Base-by-base conservation (phyloP, 1,284 basidiomycete species). In the Tremellales sp. region DNA sequence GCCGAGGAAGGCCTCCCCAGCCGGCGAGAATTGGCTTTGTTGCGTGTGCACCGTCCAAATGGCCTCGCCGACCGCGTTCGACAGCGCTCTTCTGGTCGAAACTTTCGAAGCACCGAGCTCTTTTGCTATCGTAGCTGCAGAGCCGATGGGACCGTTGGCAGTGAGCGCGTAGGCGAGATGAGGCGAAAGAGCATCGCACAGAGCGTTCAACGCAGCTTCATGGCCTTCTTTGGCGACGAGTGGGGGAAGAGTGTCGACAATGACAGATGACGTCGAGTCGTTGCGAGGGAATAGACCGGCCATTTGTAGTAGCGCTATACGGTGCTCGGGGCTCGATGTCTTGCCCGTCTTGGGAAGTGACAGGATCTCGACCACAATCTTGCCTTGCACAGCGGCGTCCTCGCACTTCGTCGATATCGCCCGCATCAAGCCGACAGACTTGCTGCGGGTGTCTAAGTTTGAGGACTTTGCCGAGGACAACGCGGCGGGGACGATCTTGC, bases 321-420 rank as follows among this genome's bases (percentile, higher is more conserved):
- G 84, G 67, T 97, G 89, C 53, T 93, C 91, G 3, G 87, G 80
- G 2, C 88, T 88, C 0, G 84, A 76, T 0, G 89, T 88, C 76
- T 94, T 97, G 26, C 89, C 86, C 0, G 83, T 73, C 64, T 86
- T 85, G 4, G 89, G 86, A 0, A 89, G 78, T 13, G 76, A 75
- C 12, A 91, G 76, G 2, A 92, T 72, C 56, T 92, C 88, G 10
- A 77, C 79, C 4, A 80, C 79, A 3, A 79, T 58, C 47, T 79
- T 77, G 11, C 64, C 57, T 19, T 64, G 62, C 1, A 62, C 69
- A 13, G 73, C 64, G 4, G 72, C 57, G 15, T 70, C 57, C 53
- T 58, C 41, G 29, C 66, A 54, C 25, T 74, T 75, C 23, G 67
- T 51, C 4, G 82, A 63, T 41, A 87, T 60, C 7, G 80, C 77